Base-by-base conservation (phyloP, 805 yeast genomes). In the Dipodascus geniculatus region DNA sequence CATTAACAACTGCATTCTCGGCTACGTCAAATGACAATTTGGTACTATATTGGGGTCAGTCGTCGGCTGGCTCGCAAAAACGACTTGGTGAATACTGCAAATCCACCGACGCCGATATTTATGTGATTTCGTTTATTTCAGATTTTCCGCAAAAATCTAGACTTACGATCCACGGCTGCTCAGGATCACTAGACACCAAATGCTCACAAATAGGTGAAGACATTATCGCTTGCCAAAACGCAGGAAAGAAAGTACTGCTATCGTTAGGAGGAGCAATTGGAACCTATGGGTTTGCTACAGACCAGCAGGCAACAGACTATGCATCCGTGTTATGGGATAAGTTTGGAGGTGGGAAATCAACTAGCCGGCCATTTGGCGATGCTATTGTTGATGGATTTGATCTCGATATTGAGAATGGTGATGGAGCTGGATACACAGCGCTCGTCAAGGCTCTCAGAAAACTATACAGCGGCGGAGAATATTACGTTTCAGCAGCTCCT, bases 41-140 rank as follows among this genome's bases (percentile, higher is more conserved):
- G 47, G 95, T 83, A 23, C 74, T 85, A 8, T 87, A 87, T 69
- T 87, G 95, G 95, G 96, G 96, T 50, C 95, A 87, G 68, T 76
- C 79, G 58, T 80, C 89, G 8, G 81, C 77, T 19, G 85, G 85
- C 3, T 64, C 74, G 9, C 78, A 77, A 58, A 62, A 71, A 35
- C 63, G 68, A 2, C 68, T 80, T 3, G 68, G 74, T 1, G 68
- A 73, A 50, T 87, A 87, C 72, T 88, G 96, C 74, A 71, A 74
- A 55, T 74, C 80, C 51, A 78, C 79, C 53, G 75, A 80, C 50
- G 88, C 86, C 23, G 95, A 87, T 53, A 62, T 68, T 38, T 68
- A 65, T 54, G 63, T 89, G 11, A 63, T 89, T 33, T 78, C 96
- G 1, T 90, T 90, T 69, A 67, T 89, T 63, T 69, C 76, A 53